A percentile compares a stretch with the other conserved stretches of the same genome.
phyloP scores from a whole-genome alignment of 306 rosid species.

The Fragaria vesca region DNA sequence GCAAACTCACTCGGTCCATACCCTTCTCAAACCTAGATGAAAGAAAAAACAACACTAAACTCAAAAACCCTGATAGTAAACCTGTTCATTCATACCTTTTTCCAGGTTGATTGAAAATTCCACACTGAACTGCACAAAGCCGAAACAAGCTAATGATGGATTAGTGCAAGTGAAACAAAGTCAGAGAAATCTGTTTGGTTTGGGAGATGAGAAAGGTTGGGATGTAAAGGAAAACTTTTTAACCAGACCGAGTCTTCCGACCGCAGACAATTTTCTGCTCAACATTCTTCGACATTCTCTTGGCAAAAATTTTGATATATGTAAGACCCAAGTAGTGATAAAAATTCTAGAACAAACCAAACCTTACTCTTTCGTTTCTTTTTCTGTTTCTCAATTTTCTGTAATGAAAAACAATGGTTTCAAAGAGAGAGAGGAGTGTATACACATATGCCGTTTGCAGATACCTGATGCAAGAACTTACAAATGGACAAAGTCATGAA shows the following conservation, averaged over 20 bases:
- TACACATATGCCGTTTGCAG: slow-evolving; percentile 47
- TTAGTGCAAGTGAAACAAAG: neutral
- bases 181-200: neutral
- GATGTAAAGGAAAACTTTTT: neutral
- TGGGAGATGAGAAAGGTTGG: slow-evolving; percentile 1
- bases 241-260: slow-evolving; percentile 8
- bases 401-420: slow-evolving; percentile 14
- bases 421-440: slow-evolving; percentile 16
- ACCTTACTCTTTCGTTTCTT: neutral
- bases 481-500: slow-evolving; percentile 53
- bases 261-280: slow-evolving; percentile 5
- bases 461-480: slow-evolving; percentile 42
- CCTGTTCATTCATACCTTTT: slow-evolving; percentile 1
- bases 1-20: neutral
- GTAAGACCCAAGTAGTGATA: neutral
- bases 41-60: neutral
- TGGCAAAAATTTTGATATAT: neutral
- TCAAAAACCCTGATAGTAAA: neutral
- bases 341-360: slow-evolving; percentile 18
- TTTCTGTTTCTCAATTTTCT: neutral
- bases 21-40: neutral
- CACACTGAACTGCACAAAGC: neutral
- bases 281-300: slow-evolving; percentile 13
- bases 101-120: neutral
- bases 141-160: slow-evolving; percentile 1